phyloP scores from a whole-genome alignment of 345 rosid genomes.

The Chamaenerion angustifolium region DNA sequence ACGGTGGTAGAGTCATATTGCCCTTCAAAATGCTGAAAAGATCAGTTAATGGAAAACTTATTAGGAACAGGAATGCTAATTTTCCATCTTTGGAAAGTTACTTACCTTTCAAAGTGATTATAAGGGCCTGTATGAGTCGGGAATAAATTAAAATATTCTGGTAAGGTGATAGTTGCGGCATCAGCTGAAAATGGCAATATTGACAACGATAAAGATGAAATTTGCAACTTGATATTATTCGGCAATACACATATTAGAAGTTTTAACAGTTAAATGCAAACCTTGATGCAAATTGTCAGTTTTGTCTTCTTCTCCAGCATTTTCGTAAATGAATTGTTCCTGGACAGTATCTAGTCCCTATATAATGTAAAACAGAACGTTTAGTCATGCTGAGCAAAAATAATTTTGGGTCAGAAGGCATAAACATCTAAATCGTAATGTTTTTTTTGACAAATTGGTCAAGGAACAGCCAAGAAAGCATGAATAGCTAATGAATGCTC shows the following conservation, averaged over 20 bases:
- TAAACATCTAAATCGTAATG: neutral
- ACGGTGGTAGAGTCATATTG: too few species aligned
- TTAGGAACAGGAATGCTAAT: too few species aligned
- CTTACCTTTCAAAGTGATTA: slow-evolving; percentile 56
- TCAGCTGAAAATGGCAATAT: slow-evolving; percentile 35
- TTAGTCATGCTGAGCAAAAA: neutral
- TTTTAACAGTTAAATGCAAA: slow-evolving; percentile 11
- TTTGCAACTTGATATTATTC: neutral
- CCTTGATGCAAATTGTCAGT: slow-evolving; percentile 59
- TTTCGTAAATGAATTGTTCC: slow-evolving; percentile 21
- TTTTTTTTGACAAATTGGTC: too few species aligned
- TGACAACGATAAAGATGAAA: slow-evolving; percentile 8
- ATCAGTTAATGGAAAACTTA: too few species aligned
- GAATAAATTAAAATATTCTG: slow-evolving; percentile 40
- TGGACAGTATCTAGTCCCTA: slow-evolving; percentile 60
- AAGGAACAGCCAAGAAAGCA: too few species aligned
- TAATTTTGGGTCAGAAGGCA: neutral
- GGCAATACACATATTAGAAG: neutral
- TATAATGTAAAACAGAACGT: slow-evolving; percentile 1
- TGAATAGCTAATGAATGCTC: too few species aligned
- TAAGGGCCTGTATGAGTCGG: slow-evolving; percentile 31
- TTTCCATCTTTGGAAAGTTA: neutral
- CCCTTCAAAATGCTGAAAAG: too few species aligned
- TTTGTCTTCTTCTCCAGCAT: slow-evolving; percentile 26
- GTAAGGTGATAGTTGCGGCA: slow-evolving; percentile 55